phyloP scores from a whole-genome alignment of 2,329 filamentous ascomycete species.

The Aureobasidium namibiae region DNA sequence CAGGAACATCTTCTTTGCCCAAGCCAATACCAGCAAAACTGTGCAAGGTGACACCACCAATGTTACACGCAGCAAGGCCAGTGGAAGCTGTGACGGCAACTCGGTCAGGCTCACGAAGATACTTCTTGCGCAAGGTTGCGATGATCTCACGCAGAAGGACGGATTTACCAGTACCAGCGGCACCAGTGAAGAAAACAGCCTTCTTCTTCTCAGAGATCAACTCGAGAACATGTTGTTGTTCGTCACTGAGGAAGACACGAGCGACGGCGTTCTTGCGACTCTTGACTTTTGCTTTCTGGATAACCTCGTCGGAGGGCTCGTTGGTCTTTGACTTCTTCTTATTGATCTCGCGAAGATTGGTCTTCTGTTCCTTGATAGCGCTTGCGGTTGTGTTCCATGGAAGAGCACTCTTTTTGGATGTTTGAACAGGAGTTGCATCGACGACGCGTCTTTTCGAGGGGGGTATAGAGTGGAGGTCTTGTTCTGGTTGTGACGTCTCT shows the following conservation, averaged over 20 bases:
- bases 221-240: conserved; percentile 76
- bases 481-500: conserved; percentile 17
- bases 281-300: conserved; percentile 37
- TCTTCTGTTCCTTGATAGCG: conserved; percentile 69
- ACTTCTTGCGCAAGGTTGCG: conserved; percentile 66
- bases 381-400: conserved; percentile 69
- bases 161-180: conserved; percentile 90
- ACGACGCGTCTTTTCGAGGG: neutral
- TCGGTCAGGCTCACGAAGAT: conserved; percentile 66
- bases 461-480: conserved; percentile 2
- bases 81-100: conserved; percentile 94
- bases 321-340: conserved; percentile 44
- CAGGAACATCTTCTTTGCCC: conserved; percentile 75
- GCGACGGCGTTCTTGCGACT: conserved; percentile 38
- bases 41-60: conserved; percentile 90
- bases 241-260: conserved; percentile 67
- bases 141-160: conserved; percentile 93
- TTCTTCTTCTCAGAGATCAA: conserved; percentile 71
- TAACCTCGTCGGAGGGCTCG: conserved; percentile 37
- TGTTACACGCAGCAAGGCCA: conserved; percentile 90
- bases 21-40: conserved; percentile 94
- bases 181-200: conserved; percentile 97
- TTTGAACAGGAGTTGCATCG: conserved; percentile 1
- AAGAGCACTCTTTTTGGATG: conserved; percentile 24
- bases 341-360: conserved; percentile 57